Percentiles rank a stretch among this genome's conserved stretches.
These are phyloP conservation scores for Geotrichum citri-aurantii DNA, from an alignment of 1,139 yeast species.

Conservation along the genomic window DNA sequence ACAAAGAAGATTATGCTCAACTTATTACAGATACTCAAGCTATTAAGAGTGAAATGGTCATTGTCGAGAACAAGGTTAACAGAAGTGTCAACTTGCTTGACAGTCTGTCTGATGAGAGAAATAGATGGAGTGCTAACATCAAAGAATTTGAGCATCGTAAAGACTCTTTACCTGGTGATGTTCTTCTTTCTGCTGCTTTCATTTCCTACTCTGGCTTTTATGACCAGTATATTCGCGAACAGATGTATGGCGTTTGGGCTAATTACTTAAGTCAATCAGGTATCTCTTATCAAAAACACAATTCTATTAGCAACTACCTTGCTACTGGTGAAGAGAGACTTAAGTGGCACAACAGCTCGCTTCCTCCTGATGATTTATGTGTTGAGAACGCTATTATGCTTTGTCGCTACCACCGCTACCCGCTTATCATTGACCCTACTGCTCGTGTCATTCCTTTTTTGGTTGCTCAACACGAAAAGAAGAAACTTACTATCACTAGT, in stretches of 20 bases:
- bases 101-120: conserved; percentile 59
- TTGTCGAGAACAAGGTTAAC: conserved; percentile 54
- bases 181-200: conserved; percentile 58
- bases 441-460: conserved; percentile 45
- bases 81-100: conserved; percentile 61
- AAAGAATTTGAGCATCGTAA: conserved; percentile 46
- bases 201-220: conserved; percentile 56
- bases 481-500: conserved; percentile 53
- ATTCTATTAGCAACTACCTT: conserved; percentile 37
- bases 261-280: conserved; percentile 37
- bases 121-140: conserved; percentile 67
- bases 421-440: conserved; percentile 72
- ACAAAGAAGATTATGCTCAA: conserved; percentile 62
- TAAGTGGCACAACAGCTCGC: conserved; percentile 50
- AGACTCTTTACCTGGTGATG: conserved; percentile 55
- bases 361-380: conserved; percentile 53
- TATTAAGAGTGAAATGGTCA: conserved; percentile 63
- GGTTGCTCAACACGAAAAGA: conserved; percentile 29
- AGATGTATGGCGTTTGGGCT: conserved; percentile 42
- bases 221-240: conserved; percentile 49
- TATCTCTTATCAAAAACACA: conserved; percentile 42
- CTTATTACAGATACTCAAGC: conserved; percentile 73
- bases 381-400: conserved; percentile 61
- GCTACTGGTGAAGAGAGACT: conserved; percentile 41
- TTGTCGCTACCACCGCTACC: conserved; percentile 39